Evolutionary conservation across 805 yeast species (phyloP).

Genomic region (Metschnikowia picachoensis): DNA sequence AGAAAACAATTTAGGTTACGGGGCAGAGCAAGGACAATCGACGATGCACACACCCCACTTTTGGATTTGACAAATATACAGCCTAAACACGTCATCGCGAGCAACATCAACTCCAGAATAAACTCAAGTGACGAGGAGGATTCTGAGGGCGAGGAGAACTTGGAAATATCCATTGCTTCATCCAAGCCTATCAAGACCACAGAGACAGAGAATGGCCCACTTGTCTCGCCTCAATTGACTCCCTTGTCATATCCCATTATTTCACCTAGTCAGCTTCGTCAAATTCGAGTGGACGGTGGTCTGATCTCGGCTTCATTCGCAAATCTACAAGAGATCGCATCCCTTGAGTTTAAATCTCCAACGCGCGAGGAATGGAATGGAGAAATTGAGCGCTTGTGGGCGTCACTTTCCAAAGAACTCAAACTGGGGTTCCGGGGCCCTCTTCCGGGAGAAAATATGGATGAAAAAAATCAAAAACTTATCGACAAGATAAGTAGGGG

Average conservation of each 20-base stretch:
- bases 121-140: conserved; percentile 18
- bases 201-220: not conserved
- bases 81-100: conserved; percentile 23
- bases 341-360: conserved; percentile 41
- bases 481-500: conserved; percentile 75
- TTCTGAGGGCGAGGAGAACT: conserved; percentile 11
- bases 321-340: conserved; percentile 24
- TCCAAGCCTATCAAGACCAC: conserved; percentile 1
- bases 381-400: conserved; percentile 67
- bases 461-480: conserved; percentile 48
- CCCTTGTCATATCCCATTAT: conserved; percentile 27
- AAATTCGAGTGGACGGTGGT: conserved; percentile 19
- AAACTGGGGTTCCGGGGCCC: conserved; percentile 72
- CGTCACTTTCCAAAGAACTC: conserved; percentile 49
- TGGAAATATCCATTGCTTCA: conserved; percentile 12
- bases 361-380: conserved; percentile 59
- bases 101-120: conserved; percentile 16
- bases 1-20: conserved; percentile 70
- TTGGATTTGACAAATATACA: conserved; percentile 30
- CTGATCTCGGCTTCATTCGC: conserved; percentile 26
- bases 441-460: conserved; percentile 58
- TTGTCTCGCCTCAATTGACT: conserved; percentile 11
- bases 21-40: conserved; percentile 55
- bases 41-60: conserved; percentile 28
- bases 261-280: conserved; percentile 24